phyloP scores from a whole-genome alignment of 208 protist species.

The Acanthamoeba healyi region DNA sequence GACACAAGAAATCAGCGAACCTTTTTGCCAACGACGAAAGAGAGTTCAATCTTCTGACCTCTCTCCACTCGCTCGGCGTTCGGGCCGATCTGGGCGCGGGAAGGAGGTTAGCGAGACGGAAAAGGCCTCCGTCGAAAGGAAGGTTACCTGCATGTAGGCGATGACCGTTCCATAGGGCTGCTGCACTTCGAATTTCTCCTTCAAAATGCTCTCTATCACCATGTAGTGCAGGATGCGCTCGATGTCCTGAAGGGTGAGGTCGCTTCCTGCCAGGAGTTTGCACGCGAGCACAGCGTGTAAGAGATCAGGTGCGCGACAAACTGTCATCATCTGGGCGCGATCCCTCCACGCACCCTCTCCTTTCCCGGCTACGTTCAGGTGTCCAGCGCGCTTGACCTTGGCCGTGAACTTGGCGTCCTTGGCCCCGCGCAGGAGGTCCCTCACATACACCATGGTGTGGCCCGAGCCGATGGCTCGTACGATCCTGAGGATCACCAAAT shows the following conservation, averaged over 20 bases:
- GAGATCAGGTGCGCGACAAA: too few relatives aligned
- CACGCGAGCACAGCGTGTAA: too few relatives aligned
- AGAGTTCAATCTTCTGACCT: conserved; percentile 26
- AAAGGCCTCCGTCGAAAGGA: neutral
- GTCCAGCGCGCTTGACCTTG: neutral
- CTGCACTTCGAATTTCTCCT: conserved; percentile 44
- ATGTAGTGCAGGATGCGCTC: conserved; percentile 42
- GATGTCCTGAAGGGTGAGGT: conserved; percentile 10
- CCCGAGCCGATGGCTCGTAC: conserved; percentile 35
- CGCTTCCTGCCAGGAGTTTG: neutral
- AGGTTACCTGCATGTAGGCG: conserved; percentile 42
- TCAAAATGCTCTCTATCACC: conserved; percentile 28
- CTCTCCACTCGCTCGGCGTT: conserved; percentile 30
- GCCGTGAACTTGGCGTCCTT: conserved; percentile 1
- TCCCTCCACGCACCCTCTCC: conserved; percentile 51
- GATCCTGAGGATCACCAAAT: neutral
- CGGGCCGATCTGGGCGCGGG: neutral
- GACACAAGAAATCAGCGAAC: neutral
- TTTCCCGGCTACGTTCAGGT: neutral
- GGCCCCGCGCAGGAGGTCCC: conserved; percentile 36
- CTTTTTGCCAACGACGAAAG: conserved; percentile 45
- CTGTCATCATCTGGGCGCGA: too few relatives aligned
- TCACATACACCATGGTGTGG: conserved; percentile 9
- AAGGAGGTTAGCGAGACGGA: neutral
- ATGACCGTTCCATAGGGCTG: conserved; percentile 41